Conservation (phyloP, 768 basidiomycete genomes). For the Mycena polygramma region DNA sequence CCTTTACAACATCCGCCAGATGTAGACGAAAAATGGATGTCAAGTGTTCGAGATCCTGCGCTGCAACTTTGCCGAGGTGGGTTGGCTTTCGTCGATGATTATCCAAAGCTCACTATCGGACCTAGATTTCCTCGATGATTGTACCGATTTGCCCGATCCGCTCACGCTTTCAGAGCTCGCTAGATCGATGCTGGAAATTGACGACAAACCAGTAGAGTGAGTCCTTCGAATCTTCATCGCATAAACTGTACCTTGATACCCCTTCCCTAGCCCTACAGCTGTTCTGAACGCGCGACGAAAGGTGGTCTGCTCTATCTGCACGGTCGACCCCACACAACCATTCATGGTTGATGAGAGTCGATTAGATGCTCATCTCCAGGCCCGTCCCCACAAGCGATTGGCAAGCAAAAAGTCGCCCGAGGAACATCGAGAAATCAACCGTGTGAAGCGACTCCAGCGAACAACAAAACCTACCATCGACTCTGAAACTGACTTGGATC, state of each 20-base stretch:
- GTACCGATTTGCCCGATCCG: slow-evolving; percentile 66
- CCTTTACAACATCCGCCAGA: slow-evolving; percentile 48
- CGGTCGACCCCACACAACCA: slow-evolving; percentile 66
- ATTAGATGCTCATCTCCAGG: slow-evolving; percentile 71
- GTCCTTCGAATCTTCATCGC: slow-evolving; percentile 28
- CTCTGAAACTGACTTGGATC: slow-evolving; percentile 15
- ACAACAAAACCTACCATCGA: background rate
- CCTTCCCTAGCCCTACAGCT: slow-evolving; percentile 64
- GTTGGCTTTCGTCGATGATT: slow-evolving; percentile 13
- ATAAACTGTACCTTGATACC: background rate
- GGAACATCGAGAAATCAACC: slow-evolving; percentile 23
- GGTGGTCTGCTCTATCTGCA: slow-evolving; percentile 73
- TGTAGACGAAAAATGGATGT: slow-evolving; percentile 69
- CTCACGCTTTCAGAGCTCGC: slow-evolving; percentile 67
- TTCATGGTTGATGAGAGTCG: slow-evolving; percentile 74
- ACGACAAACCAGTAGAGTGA: slow-evolving; percentile 61
- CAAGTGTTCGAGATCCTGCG: slow-evolving; percentile 66
- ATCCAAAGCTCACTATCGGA: slow-evolving; percentile 2
- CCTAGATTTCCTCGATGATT: slow-evolving; percentile 68
- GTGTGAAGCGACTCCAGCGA: background rate
- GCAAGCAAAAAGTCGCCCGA: slow-evolving; percentile 46
- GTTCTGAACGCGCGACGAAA: slow-evolving; percentile 69
- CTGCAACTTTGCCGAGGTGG: slow-evolving; percentile 63
- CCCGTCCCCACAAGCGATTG: slow-evolving; percentile 67
- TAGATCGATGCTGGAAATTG: slow-evolving; percentile 61